These are phyloP conservation scores for Ustulina deusta DNA, from an alignment of 2,329 filamentous ascomycete species.

Conservation along the genomic window DNA sequence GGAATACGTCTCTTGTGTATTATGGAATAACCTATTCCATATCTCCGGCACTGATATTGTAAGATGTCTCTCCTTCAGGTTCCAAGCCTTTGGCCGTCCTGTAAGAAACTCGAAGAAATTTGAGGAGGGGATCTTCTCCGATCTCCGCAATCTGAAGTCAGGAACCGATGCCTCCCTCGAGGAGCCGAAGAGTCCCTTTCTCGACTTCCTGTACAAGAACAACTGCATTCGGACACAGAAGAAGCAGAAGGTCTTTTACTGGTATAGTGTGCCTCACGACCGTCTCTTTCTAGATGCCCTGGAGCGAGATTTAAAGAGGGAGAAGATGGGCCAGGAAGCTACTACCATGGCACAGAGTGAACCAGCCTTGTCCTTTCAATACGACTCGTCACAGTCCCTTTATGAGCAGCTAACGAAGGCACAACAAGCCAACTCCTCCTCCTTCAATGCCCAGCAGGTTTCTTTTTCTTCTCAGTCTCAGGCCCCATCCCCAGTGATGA, in stretches of 20 bases:
- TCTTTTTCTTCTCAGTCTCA: slow-evolving; percentile 79
- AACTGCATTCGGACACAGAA: slow-evolving; percentile 99
- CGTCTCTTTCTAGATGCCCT: slow-evolving; percentile 96
- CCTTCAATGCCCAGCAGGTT: slow-evolving; percentile 84
- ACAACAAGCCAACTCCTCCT: slow-evolving; percentile 97
- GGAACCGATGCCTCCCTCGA: slow-evolving; percentile 98
- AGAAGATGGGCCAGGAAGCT: slow-evolving; percentile 99
- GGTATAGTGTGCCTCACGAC: slow-evolving; percentile 99
- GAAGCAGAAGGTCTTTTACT: slow-evolving; percentile 99
- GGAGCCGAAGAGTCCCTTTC: slow-evolving; percentile 97
- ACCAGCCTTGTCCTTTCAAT: slow-evolving; percentile 97
- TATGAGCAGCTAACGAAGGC: slow-evolving; percentile 99
- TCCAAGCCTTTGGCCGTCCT: slow-evolving; percentile 97
- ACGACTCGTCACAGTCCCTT: slow-evolving; percentile 98
- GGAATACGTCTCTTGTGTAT: slow-evolving; percentile 97
- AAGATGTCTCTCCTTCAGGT: slow-evolving; percentile 95
- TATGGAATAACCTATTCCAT: slow-evolving; percentile 99
- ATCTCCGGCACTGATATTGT: slow-evolving; percentile 99
- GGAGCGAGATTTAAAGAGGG: slow-evolving; percentile 96
- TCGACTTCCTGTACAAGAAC: slow-evolving; percentile 99
- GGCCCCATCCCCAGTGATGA: slow-evolving; percentile 88
- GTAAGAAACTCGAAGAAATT: slow-evolving; percentile 99
- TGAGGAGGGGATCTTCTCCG: slow-evolving; percentile 99
- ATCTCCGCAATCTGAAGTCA: slow-evolving; percentile 96
- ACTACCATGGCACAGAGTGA: slow-evolving; percentile 96